phyloP scores from a whole-genome alignment of 177 flowering plant genomes.

The Vitis hybrid region DNA sequence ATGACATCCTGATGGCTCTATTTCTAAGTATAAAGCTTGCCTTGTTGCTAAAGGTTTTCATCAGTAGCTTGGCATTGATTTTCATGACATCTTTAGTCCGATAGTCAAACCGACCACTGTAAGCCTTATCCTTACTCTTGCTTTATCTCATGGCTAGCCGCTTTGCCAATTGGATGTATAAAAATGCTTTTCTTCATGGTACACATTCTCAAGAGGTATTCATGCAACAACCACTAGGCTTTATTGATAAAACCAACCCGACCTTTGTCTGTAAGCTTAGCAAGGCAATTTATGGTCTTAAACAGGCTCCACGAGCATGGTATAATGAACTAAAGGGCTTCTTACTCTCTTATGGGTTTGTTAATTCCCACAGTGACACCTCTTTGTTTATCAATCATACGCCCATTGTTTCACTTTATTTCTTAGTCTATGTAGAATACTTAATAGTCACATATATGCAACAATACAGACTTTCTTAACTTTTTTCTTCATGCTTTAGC shows the following conservation, averaged over 20 bases:
- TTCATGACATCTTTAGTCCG: not conserved
- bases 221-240: constrained; percentile 10
- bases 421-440: no score
- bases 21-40: not conserved
- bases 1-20: not conserved
- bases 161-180: constrained; percentile 3
- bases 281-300: not conserved
- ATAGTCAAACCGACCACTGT: constrained; percentile 4
- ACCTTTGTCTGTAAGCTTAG: not conserved
- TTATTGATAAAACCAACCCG: not conserved
- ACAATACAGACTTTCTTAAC: no score
- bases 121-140: not conserved
- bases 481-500: no score
- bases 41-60: constrained; percentile 7
- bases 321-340: no score
- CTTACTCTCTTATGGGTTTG: no score
- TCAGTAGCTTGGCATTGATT: not conserved
- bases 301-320: constrained; percentile 1
- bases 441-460: no score
- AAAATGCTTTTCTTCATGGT: constrained; percentile 7
- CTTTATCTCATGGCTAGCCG: not conserved
- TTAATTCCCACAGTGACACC: no score
- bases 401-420: no score
- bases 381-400: no score
- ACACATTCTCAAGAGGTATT: not conserved